Percentiles rank a stretch among this genome's conserved stretches.
Evolutionary conservation across 2,329 filamentous ascomycete species (phyloP).

Genomic region (Colletotrichum sidae): DNA sequence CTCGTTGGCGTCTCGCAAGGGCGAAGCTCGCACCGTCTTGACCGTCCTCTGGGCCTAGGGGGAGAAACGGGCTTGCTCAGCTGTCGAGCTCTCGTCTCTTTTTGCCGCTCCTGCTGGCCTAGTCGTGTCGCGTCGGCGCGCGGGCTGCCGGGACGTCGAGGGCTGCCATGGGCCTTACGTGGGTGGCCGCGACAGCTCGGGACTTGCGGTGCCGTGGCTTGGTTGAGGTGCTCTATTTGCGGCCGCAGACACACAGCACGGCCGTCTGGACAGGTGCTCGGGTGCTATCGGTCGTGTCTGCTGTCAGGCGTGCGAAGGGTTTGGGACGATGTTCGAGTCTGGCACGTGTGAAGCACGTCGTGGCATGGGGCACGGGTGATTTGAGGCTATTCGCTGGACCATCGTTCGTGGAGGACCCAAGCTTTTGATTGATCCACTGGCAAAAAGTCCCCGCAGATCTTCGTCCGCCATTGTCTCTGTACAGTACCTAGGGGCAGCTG

Average conservation of each 20-base stretch:
- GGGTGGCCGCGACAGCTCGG: constrained; percentile 13
- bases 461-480: not conserved
- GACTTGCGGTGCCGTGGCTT: constrained; percentile 14
- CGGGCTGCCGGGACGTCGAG: not conserved
- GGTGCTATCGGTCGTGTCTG: not conserved
- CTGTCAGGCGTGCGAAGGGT: not conserved
- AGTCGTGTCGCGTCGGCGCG: not conserved
- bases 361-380: constrained; percentile 14
- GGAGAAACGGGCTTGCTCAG: constrained; percentile 23
- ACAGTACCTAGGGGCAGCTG: no score
- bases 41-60: no score
- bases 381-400: constrained; percentile 1
- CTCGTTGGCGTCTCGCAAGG: constrained; percentile 28
- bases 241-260: constrained; percentile 16
- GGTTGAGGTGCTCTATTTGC: constrained; percentile 2
- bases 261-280: constrained; percentile 5
- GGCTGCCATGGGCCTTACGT: not conserved
- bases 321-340: not conserved
- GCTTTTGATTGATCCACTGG: no score
- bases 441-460: constrained; percentile 18
- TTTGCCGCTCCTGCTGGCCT: not conserved
- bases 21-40: constrained; percentile 11
- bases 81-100: constrained; percentile 13
- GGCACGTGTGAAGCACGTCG: not conserved
- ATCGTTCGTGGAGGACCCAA: no score